Conservation (phyloP, 1,284 basidiomycete genomes). For the Ganoderma lingzhi region DNA sequence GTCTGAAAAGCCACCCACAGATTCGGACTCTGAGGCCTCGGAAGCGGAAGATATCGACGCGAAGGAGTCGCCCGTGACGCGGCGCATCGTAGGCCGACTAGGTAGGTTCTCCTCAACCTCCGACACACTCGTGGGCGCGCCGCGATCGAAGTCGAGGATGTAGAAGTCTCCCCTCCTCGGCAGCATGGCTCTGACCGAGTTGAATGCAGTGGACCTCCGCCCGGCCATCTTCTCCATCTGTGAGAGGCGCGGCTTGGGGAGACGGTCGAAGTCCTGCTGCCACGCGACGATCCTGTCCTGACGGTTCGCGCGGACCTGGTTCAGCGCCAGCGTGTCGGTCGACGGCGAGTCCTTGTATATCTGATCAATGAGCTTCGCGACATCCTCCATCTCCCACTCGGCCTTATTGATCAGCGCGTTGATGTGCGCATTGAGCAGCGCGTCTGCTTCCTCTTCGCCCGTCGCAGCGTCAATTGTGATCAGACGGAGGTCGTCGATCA, state of each 20-base stretch:
- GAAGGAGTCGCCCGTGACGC: constrained; percentile 62
- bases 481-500: constrained; percentile 77
- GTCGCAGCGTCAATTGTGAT: constrained; percentile 81
- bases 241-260: constrained; percentile 66
- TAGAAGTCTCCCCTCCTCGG: constrained; percentile 63
- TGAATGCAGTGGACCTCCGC: constrained; percentile 68
- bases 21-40: constrained; percentile 59
- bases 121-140: constrained; percentile 74
- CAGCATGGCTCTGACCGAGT: constrained; percentile 75
- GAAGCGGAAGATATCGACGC: constrained; percentile 59
- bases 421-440: constrained; percentile 64
- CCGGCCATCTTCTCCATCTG: constrained; percentile 52
- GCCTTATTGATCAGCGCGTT: constrained; percentile 77
- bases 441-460: constrained; percentile 76
- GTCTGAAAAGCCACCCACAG: constrained; percentile 42
- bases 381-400: constrained; percentile 78
- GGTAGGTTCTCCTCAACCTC: constrained; percentile 75
- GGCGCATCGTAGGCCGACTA: constrained; percentile 46
- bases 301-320: constrained; percentile 85
- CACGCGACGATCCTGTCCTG: constrained; percentile 98
- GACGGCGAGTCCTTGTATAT: constrained; percentile 84
- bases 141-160: constrained; percentile 59
- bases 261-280: constrained; percentile 87
- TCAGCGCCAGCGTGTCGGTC: constrained; percentile 90
- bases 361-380: constrained; percentile 78